Conservation (phyloP, 805 yeast species). For the Candida endomychidarum region DNA sequence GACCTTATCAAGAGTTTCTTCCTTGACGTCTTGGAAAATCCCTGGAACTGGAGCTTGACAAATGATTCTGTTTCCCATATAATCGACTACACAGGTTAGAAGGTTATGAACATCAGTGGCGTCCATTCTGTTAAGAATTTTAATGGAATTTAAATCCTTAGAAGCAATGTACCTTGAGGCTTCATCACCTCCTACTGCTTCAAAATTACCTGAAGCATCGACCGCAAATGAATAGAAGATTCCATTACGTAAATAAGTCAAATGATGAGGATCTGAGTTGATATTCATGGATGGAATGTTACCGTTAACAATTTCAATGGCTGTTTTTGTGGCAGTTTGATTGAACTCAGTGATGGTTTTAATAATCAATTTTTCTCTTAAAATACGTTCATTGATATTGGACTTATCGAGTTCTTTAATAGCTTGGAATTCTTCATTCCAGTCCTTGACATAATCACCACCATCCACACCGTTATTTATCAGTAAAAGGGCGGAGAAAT, state of each 20-base stretch:
- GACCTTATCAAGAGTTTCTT: slow-evolving; percentile 48
- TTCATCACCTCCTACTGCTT: slow-evolving; percentile 70
- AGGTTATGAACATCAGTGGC: slow-evolving; percentile 63
- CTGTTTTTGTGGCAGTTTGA: slow-evolving; percentile 73
- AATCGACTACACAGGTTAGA: slow-evolving; percentile 85
- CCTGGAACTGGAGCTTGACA: slow-evolving; percentile 98
- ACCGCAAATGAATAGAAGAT: slow-evolving; percentile 82
- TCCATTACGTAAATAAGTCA: slow-evolving; percentile 74
- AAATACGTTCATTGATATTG: slow-evolving; percentile 62
- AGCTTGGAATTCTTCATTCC: slow-evolving; percentile 90
- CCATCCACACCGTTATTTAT: slow-evolving; percentile 60
- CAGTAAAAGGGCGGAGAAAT: slow-evolving; percentile 59
- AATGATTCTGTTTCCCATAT: slow-evolving; percentile 80
- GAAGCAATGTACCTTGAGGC: slow-evolving; percentile 80
- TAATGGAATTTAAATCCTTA: slow-evolving; percentile 76
- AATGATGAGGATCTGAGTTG: slow-evolving; percentile 58
- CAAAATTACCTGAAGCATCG: slow-evolving; percentile 62
- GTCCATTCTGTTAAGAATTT: slow-evolving; percentile 65
- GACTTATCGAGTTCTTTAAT: slow-evolving; percentile 67
- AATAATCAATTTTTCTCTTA: slow-evolving; percentile 72
- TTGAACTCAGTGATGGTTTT: slow-evolving; percentile 77
- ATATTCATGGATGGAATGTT: slow-evolving; percentile 79
- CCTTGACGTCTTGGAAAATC: slow-evolving; percentile 51
- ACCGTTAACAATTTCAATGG: slow-evolving; percentile 71
- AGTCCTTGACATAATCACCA: slow-evolving; percentile 62